A percentile compares a stretch with the other conserved stretches of the same genome.
These are phyloP conservation scores for Apiospora koreana DNA, from an alignment of 2,329 filamentous ascomycete species.

Conservation along the genomic window DNA sequence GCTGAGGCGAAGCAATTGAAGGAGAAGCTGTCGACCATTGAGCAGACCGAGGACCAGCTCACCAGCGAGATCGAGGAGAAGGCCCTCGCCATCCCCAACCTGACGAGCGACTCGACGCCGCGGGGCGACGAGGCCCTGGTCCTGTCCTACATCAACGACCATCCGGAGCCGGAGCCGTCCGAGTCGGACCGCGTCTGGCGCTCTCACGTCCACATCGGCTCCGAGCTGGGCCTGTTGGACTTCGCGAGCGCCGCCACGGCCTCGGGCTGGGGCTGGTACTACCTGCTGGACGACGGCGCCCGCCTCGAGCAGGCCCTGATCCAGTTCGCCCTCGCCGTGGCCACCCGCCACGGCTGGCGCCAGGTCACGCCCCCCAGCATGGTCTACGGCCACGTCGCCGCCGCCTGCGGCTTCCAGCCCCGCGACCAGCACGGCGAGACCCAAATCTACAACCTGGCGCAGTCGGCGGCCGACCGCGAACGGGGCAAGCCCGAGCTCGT, in stretches of 20 bases:
- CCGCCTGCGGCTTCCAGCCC: slow-evolving; percentile 92
- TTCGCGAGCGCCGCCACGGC: slow-evolving; percentile 80
- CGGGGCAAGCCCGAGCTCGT: slow-evolving; percentile 68
- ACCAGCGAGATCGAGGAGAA: slow-evolving; percentile 69
- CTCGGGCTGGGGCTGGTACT: slow-evolving; percentile 98
- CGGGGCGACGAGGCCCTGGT: slow-evolving; percentile 65
- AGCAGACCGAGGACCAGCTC: slow-evolving; percentile 61
- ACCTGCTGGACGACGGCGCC: slow-evolving; percentile 86
- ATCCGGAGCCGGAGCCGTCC: slow-evolving; percentile 44
- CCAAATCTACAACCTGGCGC: slow-evolving; percentile 82
- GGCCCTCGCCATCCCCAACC: slow-evolving; percentile 80
- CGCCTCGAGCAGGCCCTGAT: slow-evolving; percentile 93
- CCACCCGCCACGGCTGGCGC: slow-evolving; percentile 74
- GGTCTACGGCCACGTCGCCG: slow-evolving; percentile 88
- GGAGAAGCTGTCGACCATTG: slow-evolving; percentile 58
- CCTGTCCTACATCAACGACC: slow-evolving; percentile 77
- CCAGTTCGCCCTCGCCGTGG: slow-evolving; percentile 78
- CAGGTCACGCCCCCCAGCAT: slow-evolving; percentile 83
- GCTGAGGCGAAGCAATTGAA: slow-evolving; percentile 68
- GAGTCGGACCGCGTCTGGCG: slow-evolving; percentile 54
- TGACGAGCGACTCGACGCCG: slow-evolving; percentile 78
- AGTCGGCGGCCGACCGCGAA: slow-evolving; percentile 62
- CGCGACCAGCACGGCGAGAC: slow-evolving; percentile 88
- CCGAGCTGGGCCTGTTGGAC: slow-evolving; percentile 85
- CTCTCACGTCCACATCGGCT: slow-evolving; percentile 85